Conservation (phyloP, 176 grass and related monocot genomes). For the Luzula sylvatica region DNA sequence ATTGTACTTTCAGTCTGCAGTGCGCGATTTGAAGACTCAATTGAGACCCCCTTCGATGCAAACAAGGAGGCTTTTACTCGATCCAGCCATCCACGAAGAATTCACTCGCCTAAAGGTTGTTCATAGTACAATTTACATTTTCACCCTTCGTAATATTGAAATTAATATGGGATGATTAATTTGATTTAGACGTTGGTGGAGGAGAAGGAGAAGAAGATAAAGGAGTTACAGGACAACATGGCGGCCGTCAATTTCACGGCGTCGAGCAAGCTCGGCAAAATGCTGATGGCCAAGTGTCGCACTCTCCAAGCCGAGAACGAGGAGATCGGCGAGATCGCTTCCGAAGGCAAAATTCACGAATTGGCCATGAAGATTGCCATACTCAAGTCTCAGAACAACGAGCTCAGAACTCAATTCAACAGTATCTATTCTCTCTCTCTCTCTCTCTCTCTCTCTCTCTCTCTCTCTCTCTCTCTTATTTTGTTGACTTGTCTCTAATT, state of each 20-base stretch:
- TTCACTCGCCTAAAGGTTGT: constrained; percentile 90
- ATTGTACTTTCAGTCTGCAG: constrained; percentile 60
- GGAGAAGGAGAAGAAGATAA: constrained; percentile 99
- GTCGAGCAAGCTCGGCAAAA: constrained; percentile 87
- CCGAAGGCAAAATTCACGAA: constrained; percentile 99
- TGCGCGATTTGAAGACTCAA: constrained; percentile 93
- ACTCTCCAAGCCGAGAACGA: constrained; percentile 97
- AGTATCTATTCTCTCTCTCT: constrained; percentile 36
- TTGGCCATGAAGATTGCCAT: constrained; percentile 98
- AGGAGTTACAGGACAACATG: constrained; percentile 96
- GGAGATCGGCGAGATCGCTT: constrained; percentile 96
- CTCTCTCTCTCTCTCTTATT: neutral
- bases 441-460: too few species aligned
- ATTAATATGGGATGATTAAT: too few species aligned
- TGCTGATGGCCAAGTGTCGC: constrained; percentile 89
- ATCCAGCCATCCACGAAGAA: constrained; percentile 97
- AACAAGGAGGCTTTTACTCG: constrained; percentile 94
- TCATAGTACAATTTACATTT: too few species aligned
- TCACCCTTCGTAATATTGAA: too few species aligned
- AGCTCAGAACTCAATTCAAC: constrained; percentile 87
- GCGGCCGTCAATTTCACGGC: constrained; percentile 96
- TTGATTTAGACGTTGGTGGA: constrained; percentile 58
- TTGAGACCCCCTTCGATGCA: constrained; percentile 97
- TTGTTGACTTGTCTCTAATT: neutral
- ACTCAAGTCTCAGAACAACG: constrained; percentile 79